Percentiles rank a stretch among this genome's conserved stretches.
These are phyloP conservation scores for Aspergillus aculeatus DNA, from an alignment of 2,329 filamentous ascomycete species.

Conservation along the genomic window DNA sequence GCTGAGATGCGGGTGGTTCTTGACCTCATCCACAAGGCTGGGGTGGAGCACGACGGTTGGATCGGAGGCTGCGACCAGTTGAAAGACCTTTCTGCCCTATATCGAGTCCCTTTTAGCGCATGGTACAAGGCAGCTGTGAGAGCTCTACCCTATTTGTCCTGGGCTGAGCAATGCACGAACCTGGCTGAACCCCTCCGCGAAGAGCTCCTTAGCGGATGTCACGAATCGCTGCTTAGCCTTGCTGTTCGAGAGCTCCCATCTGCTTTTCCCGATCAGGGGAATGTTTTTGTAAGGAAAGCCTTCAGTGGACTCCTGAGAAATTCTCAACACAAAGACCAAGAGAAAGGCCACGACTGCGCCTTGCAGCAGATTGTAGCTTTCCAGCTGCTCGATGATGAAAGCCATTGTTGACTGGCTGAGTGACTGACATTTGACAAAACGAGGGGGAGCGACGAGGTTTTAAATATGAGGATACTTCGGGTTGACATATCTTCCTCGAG, in stretches of 20 bases:
- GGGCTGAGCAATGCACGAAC: constrained; percentile 10
- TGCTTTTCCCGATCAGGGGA: constrained; percentile 29
- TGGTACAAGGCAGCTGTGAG: background rate
- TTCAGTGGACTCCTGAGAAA: constrained; percentile 27
- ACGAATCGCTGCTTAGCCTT: constrained; percentile 30
- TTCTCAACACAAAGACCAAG: constrained; percentile 21
- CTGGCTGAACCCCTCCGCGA: constrained; percentile 30
- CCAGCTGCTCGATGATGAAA: constrained; percentile 23
- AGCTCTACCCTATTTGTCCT: background rate
- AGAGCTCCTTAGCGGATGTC: constrained; percentile 23
- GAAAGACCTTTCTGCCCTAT: constrained; percentile 28
- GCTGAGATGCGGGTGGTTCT: constrained; percentile 29
- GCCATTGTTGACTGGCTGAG: constrained; percentile 19
- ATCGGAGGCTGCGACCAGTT: constrained; percentile 24
- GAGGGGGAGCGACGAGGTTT: background rate
- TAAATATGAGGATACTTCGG: background rate
- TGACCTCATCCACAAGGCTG: constrained; percentile 33
- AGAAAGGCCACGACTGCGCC: constrained; percentile 21
- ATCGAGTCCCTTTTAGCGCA: background rate
- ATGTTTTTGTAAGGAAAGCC: constrained; percentile 29
- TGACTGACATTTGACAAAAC: background rate
- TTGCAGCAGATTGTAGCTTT: constrained; percentile 24
- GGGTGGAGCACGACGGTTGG: constrained; percentile 32
- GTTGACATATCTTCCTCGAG: background rate
- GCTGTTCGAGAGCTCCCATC: constrained; percentile 33